These are phyloP conservation scores for Ciborinia camelliae DNA, from an alignment of 2,329 filamentous ascomycete genomes.

Conservation along the genomic window DNA sequence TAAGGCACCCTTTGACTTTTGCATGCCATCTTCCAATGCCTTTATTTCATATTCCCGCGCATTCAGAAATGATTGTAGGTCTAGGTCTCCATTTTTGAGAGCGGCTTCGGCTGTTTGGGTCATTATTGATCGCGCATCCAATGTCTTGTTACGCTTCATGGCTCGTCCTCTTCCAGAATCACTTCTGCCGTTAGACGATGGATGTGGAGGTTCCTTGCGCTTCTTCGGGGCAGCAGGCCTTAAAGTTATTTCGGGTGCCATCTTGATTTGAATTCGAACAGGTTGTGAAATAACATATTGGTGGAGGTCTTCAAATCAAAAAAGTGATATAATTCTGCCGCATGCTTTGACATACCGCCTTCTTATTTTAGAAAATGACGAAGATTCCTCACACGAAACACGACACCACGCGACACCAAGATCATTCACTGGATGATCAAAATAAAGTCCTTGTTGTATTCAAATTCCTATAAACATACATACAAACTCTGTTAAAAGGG, in stretches of 20 bases:
- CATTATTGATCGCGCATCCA: slow-evolving; percentile 45
- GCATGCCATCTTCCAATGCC: slow-evolving; percentile 79
- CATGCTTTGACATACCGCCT: background rate
- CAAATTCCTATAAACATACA: background rate
- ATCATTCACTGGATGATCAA: background rate
- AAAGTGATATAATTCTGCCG: slow-evolving; percentile 11
- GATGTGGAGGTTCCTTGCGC: slow-evolving; percentile 31
- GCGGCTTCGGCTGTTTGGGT: slow-evolving; percentile 43
- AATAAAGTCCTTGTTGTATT: background rate
- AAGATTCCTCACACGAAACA: slow-evolving; percentile 5
- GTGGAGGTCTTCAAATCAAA: background rate
- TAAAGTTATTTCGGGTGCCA: slow-evolving; percentile 25
- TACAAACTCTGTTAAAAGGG: background rate
- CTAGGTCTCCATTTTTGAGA: slow-evolving; percentile 69
- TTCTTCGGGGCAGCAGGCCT: slow-evolving; percentile 28
- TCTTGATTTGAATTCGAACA: background rate
- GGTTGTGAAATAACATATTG: background rate
- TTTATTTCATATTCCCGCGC: slow-evolving; percentile 87
- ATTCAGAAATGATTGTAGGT: slow-evolving; percentile 79
- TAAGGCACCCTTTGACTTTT: slow-evolving; percentile 60
- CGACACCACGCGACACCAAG: slow-evolving; percentile 5
- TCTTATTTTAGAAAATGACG: background rate
- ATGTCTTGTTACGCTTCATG: slow-evolving; percentile 41
- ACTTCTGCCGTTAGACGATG: slow-evolving; percentile 23
- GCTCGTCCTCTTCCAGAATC: slow-evolving; percentile 27